phyloP scores from a whole-genome alignment of 2,329 filamentous ascomycete species.

The Xylogone sp. region DNA sequence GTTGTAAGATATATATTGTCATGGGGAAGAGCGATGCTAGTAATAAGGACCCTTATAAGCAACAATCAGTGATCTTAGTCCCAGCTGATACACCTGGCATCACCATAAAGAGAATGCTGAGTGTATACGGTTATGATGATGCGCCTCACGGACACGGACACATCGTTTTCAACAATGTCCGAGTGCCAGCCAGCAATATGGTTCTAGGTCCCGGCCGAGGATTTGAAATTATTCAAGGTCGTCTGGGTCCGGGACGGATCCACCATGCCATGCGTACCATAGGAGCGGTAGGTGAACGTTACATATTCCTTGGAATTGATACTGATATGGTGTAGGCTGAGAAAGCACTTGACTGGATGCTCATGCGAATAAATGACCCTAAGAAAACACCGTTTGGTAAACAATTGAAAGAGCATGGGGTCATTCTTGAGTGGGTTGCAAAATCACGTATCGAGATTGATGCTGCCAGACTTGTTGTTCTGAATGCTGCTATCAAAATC shows the following conservation, averaged over 20 bases:
- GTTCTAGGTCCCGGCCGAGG: constrained; percentile 90
- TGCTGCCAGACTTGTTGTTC: constrained; percentile 79
- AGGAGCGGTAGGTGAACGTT: constrained; percentile 58
- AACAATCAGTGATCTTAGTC: constrained; percentile 92
- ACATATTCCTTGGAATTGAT: background rate
- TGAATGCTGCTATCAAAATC: constrained; percentile 94
- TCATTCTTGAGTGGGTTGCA: constrained; percentile 93
- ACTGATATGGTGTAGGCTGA: constrained; percentile 58
- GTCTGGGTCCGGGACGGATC: constrained; percentile 91
- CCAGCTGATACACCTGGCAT: constrained; percentile 78
- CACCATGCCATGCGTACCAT: constrained; percentile 97
- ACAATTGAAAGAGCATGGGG: constrained; percentile 80
- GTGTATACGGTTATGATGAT: constrained; percentile 93
- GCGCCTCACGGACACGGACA: constrained; percentile 98
- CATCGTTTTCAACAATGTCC: constrained; percentile 83
- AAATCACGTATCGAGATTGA: constrained; percentile 92
- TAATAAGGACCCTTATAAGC: constrained; percentile 75
- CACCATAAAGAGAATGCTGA: constrained; percentile 90
- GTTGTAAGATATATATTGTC: constrained; percentile 91
- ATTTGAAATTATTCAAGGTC: constrained; percentile 98
- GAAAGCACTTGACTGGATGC: constrained; percentile 88
- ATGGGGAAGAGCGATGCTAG: constrained; percentile 87
- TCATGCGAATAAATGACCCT: constrained; percentile 90
- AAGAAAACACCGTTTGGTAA: constrained; percentile 89
- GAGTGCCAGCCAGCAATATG: constrained; percentile 72